Base-by-base conservation (phyloP, 805 yeast species). In the Spencermartinsiella europaea region DNA sequence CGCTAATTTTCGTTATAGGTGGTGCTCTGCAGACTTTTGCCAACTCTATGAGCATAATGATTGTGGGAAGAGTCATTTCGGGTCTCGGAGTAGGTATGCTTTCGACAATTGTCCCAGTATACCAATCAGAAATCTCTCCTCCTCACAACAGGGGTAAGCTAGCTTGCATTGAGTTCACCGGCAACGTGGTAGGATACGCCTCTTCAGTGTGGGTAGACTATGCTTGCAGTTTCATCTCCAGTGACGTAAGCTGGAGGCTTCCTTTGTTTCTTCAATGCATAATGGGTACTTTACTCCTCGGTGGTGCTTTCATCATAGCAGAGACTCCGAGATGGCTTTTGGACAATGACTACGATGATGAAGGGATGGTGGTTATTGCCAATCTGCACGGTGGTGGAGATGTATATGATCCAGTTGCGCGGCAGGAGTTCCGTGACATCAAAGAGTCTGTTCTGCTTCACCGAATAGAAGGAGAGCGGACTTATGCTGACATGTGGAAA, bases 291-390 rank as follows among this genome's bases (percentile, higher is more conserved):
- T 67, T 83, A 3, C 68, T 89, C 21, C 79, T 80, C 22, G 53
- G 77, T 2, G 97, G 97, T 2, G 83, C 95, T 1, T 77, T 81
- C 45, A 71, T 84, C 48, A 79, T 90, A 34, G 89, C 86, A 3
- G 97, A 89, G 59, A 81, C 90, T 41, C 97, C 97, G 3, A 73
- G 96, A 54, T 89, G 96, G 95, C 70, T 90, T 44, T 68, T 90
- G 33, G 90, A 85, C 62, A 83, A 83, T 50, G 95, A 88, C 60
- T 63, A 58, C 38, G 88, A 83, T 61, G 74, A 78, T 10, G 96
- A 90, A 64, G 96, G 96, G 0, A 73, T 89, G 66, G 73, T 83
- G 21, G 95, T 86, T 14, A 80, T 90, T 62, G 87, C 91, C 4
- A 89, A 87, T 61, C 73, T 90, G 44, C 85, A 84, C 57, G 80